Conservation (phyloP, 306 rosid genomes). For the Cucurbita moschata region DNA sequence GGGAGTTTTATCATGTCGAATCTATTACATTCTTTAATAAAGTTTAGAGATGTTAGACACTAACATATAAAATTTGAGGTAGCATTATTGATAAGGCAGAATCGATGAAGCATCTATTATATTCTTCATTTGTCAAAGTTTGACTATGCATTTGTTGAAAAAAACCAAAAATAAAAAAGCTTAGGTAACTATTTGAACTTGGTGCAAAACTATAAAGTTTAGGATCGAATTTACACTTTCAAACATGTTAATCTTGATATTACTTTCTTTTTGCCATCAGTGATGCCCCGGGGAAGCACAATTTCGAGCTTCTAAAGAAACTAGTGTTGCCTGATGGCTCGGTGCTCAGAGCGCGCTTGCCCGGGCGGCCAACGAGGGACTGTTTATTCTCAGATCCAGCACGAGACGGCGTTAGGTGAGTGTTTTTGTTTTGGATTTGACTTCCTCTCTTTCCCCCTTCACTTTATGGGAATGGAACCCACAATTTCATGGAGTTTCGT, state of each 20-base stretch:
- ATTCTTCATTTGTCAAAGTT: not conserved
- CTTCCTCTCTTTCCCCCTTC: not conserved
- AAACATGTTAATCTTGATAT: not conserved
- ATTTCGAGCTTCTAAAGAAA: constrained; percentile 57
- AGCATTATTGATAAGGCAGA: too few relatives aligned
- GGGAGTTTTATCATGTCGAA: too few relatives aligned
- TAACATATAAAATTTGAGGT: not conserved
- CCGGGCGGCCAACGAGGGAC: constrained; percentile 81
- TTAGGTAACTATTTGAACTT: not conserved
- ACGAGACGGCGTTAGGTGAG: constrained; percentile 50
- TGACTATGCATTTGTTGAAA: not conserved
- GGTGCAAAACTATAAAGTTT: not conserved
- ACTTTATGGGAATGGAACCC: not conserved
- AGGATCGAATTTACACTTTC: not conserved
- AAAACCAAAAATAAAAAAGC: not conserved
- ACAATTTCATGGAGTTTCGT: not conserved
- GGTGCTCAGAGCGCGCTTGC: constrained; percentile 56
- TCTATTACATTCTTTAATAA: not conserved
- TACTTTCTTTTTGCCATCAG: constrained; percentile 15
- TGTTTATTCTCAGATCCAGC: constrained; percentile 78
- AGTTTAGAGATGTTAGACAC: not conserved
- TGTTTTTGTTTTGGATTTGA: not conserved
- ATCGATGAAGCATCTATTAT: too few relatives aligned
- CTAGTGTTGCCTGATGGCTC: constrained; percentile 74
- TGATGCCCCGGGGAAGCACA: constrained; percentile 76